Base-by-base conservation (phyloP, 306 rosid species). In the Delonix regia region DNA sequence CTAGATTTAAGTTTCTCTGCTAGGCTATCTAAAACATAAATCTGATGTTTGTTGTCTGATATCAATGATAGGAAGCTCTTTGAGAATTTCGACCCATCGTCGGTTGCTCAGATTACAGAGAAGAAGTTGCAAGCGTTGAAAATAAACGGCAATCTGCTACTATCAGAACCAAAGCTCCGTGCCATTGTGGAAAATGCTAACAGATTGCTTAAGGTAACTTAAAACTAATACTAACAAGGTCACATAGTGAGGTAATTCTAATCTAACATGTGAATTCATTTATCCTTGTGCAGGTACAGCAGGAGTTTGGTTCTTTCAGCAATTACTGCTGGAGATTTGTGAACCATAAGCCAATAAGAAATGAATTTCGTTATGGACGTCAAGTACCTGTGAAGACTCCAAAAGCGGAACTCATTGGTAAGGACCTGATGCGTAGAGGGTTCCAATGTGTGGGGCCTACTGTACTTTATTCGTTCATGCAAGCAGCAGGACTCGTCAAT, bases 401-500 rank as follows among this genome's bases (percentile, higher is more conserved):
- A 15, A 95, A 95, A 88, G 89, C 96, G 7, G 96, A 95, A 78
- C 47, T 85, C 52, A 86, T 95, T 39, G 91, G 99, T 90, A 95
- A 95, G 86, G 98, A 91, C 84, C 78, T 95, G 92, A 89, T 93
- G 90, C 86, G 84, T 28, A 88, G 99, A 82, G 99, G 99, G 28
- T 95, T 95, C 68, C 98, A 97, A 25, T 92, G 99, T 33, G 98
- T 95, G 27, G 99, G 99, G 33, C 98, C 99, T 0, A 95, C 93
- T 0, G 93, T 89, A 12, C 69, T 92, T 72, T 95, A 95, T 79
- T 92, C 96, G 22, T 93, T 95, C 89, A 89, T 95, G 99, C 99
- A 93, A 79, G 96, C 83, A 18, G 69, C 96, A 1, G 97, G 99
- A 56, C 87, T 95, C 22, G 97, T 89, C 52, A 93, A 95, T 77